Evolutionary conservation across 2,329 filamentous ascomycete genomes (phyloP).

Genomic region (Calycina marina): DNA sequence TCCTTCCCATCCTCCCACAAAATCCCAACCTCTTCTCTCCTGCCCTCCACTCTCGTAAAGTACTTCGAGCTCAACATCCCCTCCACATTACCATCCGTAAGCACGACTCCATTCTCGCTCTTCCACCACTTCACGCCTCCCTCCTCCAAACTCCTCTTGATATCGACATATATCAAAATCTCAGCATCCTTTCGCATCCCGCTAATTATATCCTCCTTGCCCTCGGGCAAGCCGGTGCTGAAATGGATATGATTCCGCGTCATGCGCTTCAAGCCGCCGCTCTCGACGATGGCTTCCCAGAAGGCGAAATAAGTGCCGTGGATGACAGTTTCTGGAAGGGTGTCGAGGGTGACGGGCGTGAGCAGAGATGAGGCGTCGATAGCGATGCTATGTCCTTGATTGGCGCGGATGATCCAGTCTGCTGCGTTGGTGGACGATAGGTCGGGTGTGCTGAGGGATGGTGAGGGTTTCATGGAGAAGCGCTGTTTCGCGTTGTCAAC

Average conservation of each 20-base stretch:
- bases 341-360: conserved; percentile 45
- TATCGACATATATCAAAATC: conserved; percentile 63
- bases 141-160: conserved; percentile 48
- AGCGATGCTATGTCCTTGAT: conserved; percentile 83
- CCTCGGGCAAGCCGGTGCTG: conserved; percentile 51
- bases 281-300: conserved; percentile 60
- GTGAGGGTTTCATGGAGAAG: conserved; percentile 57
- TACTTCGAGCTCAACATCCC: conserved; percentile 51
- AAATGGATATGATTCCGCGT: conserved; percentile 81
- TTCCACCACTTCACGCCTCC: conserved; percentile 57
- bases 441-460: conserved; percentile 12
- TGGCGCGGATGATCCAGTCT: conserved; percentile 80
- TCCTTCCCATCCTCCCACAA: conserved; percentile 59
- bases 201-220: conserved; percentile 41
- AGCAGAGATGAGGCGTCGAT: conserved; percentile 58
- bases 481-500: conserved; percentile 76
- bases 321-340: conserved; percentile 52
- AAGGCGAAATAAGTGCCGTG: conserved; percentile 81
- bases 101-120: conserved; percentile 63
- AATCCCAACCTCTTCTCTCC: conserved; percentile 42
- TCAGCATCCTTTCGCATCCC: conserved; percentile 72
- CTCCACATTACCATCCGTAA: conserved; percentile 45
- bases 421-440: conserved; percentile 32
- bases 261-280: conserved; percentile 72
- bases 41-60: conserved; percentile 56